These are phyloP conservation scores for Aspergillus sparsus DNA, from an alignment of 495 filamentous ascomycete genomes.

Conservation along the genomic window DNA sequence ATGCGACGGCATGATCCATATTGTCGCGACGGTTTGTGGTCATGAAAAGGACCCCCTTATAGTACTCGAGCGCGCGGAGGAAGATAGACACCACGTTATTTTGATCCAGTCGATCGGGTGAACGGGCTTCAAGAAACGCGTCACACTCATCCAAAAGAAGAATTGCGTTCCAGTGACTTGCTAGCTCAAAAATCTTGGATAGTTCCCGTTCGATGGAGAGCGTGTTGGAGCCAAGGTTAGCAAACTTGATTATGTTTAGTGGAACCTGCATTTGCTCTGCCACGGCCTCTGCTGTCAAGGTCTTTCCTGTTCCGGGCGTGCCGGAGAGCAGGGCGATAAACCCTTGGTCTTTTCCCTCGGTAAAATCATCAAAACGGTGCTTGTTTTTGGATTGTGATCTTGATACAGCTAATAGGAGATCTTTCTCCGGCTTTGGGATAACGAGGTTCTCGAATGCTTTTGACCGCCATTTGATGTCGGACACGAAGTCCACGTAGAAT, in stretches of 20 bases:
- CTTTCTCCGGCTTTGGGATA: not conserved
- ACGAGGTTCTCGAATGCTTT: not conserved
- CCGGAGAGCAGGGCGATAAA: constrained; percentile 20
- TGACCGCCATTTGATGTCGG: not conserved
- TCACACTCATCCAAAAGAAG: constrained; percentile 68
- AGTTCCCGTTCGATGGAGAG: not conserved
- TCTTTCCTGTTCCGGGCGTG: constrained; percentile 32
- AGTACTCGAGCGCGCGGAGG: constrained; percentile 56
- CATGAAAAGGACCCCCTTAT: constrained; percentile 38
- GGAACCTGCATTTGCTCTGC: constrained; percentile 27
- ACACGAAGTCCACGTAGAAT: not conserved
- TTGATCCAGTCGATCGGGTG: constrained; percentile 33
- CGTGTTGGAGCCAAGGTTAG: constrained; percentile 2
- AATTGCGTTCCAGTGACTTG: constrained; percentile 36
- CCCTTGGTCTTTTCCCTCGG: constrained; percentile 8
- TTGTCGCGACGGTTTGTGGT: constrained; percentile 27
- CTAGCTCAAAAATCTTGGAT: constrained; percentile 7
- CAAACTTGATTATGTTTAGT: constrained; percentile 22
- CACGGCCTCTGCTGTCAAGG: constrained; percentile 31
- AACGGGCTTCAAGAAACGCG: constrained; percentile 62
- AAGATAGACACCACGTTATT: constrained; percentile 41
- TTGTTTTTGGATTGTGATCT: not conserved
- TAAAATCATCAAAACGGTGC: constrained; percentile 2
- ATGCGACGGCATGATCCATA: constrained; percentile 50
- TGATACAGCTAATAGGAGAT: not conserved